Percentiles rank a stretch among this genome's conserved stretches.
Conservation (phyloP, 768 basidiomycete species). For the Lactarius deliciosus region DNA sequence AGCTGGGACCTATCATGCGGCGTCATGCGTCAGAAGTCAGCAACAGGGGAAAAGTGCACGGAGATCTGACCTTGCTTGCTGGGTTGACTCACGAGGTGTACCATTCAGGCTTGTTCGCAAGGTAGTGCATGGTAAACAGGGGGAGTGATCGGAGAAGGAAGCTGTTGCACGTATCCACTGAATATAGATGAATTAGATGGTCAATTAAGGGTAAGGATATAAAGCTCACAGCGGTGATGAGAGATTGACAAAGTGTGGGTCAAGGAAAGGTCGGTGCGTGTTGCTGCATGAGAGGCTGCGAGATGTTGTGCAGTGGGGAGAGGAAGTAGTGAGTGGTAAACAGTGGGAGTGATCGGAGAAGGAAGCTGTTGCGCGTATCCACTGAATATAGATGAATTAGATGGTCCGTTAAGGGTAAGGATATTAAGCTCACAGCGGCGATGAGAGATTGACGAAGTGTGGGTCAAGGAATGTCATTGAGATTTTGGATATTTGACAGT, state of each 20-base stretch:
- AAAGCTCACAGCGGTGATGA: neutral
- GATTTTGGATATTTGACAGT: constrained; percentile 76
- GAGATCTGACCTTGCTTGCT: constrained; percentile 52
- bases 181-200: constrained; percentile 26
- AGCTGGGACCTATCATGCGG: constrained; percentile 51
- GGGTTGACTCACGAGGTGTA: constrained; percentile 61
- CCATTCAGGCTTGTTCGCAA: constrained; percentile 65
- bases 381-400: constrained; percentile 25
- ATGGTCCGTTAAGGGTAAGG: constrained; percentile 34
- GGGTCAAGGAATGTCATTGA: constrained; percentile 64
- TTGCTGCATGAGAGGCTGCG: constrained; percentile 30
- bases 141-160: constrained; percentile 54
- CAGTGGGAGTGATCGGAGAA: constrained; percentile 52
- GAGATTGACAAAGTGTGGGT: constrained; percentile 29
- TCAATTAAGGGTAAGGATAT: constrained; percentile 34
- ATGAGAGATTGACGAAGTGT: constrained; percentile 22
- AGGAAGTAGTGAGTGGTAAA: constrained; percentile 35
- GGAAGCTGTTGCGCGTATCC: constrained; percentile 47
- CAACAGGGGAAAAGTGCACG: neutral
- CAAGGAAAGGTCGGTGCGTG: constrained; percentile 43
- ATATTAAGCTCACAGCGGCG: constrained; percentile 5
- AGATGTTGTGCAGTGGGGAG: constrained; percentile 33
- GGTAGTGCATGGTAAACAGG: constrained; percentile 42
- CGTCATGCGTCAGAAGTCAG: neutral
- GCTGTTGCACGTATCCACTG: constrained; percentile 41